phyloP scores from a whole-genome alignment of 2,329 filamentous ascomycete species.

The Colletotrichum aenigma region DNA sequence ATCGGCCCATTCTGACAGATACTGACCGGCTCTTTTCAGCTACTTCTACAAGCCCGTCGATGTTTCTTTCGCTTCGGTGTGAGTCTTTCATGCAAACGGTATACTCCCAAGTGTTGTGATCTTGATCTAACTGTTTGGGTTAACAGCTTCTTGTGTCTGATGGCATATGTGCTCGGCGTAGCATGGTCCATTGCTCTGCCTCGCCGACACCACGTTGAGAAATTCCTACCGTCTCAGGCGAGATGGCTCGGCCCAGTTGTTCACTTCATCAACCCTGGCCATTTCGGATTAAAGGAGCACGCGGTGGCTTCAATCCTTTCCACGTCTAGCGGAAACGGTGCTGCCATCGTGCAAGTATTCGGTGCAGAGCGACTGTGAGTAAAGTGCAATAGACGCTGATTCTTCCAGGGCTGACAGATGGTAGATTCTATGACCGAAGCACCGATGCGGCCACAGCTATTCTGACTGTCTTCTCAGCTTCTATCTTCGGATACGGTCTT shows the following conservation, averaged over 20 bases:
- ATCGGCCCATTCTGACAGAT: background rate
- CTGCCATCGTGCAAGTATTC: slow-evolving; percentile 14
- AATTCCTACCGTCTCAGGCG: slow-evolving; percentile 14
- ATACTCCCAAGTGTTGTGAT: rapidly evolving
- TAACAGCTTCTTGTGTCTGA: background rate
- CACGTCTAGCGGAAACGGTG: slow-evolving; percentile 16
- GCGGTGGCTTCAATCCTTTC: slow-evolving; percentile 17
- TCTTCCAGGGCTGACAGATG: background rate
- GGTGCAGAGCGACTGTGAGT: slow-evolving; percentile 13
- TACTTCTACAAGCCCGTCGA: slow-evolving; percentile 20
- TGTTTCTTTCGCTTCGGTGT: slow-evolving; percentile 15
- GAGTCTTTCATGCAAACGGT: background rate
- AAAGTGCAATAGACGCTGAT: rapidly evolving
- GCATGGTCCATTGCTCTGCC: slow-evolving; percentile 15
- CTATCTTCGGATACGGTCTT: slow-evolving; percentile 9
- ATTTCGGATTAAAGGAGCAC: slow-evolving; percentile 18
- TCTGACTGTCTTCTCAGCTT: slow-evolving; percentile 15
- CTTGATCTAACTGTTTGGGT: background rate
- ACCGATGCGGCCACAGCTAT: slow-evolving; percentile 14
- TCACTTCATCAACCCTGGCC: slow-evolving; percentile 17
- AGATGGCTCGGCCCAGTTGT: slow-evolving; percentile 14
- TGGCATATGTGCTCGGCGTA: slow-evolving; percentile 18
- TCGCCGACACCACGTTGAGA: slow-evolving; percentile 14
- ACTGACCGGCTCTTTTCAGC: background rate
- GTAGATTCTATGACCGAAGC: slow-evolving; percentile 12